These are phyloP conservation scores for Chondrostereum purpureum DNA, from an alignment of 1,284 basidiomycete species.

Conservation along the genomic window DNA sequence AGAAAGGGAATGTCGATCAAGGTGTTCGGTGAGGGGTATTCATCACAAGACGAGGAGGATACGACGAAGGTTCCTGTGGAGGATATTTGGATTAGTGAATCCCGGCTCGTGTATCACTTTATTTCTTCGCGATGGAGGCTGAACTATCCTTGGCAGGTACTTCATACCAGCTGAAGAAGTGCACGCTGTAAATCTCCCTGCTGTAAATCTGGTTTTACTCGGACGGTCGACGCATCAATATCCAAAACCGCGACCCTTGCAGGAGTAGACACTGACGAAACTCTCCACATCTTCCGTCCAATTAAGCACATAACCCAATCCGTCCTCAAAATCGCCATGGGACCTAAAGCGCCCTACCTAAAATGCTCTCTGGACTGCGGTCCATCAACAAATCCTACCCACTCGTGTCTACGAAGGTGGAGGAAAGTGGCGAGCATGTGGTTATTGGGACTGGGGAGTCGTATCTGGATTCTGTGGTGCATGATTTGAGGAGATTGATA, in stretches of 20 bases:
- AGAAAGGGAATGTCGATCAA: conserved; percentile 81
- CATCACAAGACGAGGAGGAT: conserved; percentile 97
- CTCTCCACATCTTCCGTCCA: conserved; percentile 91
- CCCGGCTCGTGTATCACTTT: conserved; percentile 50
- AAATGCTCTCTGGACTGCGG: conserved; percentile 95
- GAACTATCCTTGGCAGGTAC: conserved; percentile 60
- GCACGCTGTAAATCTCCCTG: conserved; percentile 89
- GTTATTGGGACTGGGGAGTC: conserved; percentile 95
- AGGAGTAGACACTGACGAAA: conserved; percentile 56
- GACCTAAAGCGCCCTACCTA: conserved; percentile 96
- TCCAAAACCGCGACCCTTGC: conserved; percentile 93
- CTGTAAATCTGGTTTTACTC: conserved; percentile 90
- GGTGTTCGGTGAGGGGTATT: conserved; percentile 97
- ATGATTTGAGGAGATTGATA: conserved; percentile 97
- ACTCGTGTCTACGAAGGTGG: conserved; percentile 90
- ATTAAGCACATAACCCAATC: conserved; percentile 96
- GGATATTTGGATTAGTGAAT: conserved; percentile 85
- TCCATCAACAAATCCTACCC: conserved; percentile 99
- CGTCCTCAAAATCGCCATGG: conserved; percentile 98
- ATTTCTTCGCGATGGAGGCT: conserved; percentile 10
- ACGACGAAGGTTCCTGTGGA: conserved; percentile 87
- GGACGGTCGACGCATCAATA: conserved; percentile 90
- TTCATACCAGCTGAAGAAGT: conserved; percentile 84
- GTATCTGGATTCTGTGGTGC: conserved; percentile 95
- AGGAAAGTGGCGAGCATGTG: conserved; percentile 98